Base-by-base conservation (phyloP, 2,329 filamentous ascomycete species). In the Hypoxylon sp. region DNA sequence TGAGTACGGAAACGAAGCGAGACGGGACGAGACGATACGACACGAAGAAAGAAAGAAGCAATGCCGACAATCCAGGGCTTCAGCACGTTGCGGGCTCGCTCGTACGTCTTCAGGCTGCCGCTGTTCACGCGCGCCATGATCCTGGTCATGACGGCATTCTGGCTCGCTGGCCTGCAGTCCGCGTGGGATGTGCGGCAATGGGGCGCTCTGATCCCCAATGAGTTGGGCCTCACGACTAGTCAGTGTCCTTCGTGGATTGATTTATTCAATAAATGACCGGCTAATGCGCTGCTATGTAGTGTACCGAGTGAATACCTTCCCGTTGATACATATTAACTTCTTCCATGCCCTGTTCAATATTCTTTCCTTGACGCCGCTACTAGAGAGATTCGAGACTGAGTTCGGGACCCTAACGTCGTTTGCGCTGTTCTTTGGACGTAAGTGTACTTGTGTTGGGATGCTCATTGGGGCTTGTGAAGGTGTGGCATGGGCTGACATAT, bases 301-400 rank as follows among this genome's bases (percentile, higher is more conserved):
- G 83, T 95, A 98, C 81, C 91, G 96, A 68, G 86, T 97, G 37
- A 98, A 97, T 78, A 97, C 95, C 0, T 99, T 94, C 77, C 94
- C 94, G 0, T 84, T 99, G 63, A 90, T 98, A 67, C 96, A 99
- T 78, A 80, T 89, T 48, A 92, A 91, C 74, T 86, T 97, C 78
- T 84, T 97, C 74, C 96, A 98, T 80, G 86, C 91, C 68, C 76
- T 94, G 59, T 83, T 97, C 77, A 97, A 98, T 80, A 79, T 94
- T 24, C 58, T 97, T 70, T 92, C 94, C 22, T 80, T 98, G 70
- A 90, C 91, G 42, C 96, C 96, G n/a, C 84, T 99, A 57, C 83
- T 99, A 79, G 95, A 98, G 81, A 89, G 94, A 68, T 99, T 98
- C 80, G 96, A 99, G 83, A 88, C 89, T 69, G 95, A 98, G 79